Evolutionary conservation across 1,139 yeast species (phyloP), one percentile per base, ranked within the genome.

Genomic region (Yamadazyma oceani): DNA sequence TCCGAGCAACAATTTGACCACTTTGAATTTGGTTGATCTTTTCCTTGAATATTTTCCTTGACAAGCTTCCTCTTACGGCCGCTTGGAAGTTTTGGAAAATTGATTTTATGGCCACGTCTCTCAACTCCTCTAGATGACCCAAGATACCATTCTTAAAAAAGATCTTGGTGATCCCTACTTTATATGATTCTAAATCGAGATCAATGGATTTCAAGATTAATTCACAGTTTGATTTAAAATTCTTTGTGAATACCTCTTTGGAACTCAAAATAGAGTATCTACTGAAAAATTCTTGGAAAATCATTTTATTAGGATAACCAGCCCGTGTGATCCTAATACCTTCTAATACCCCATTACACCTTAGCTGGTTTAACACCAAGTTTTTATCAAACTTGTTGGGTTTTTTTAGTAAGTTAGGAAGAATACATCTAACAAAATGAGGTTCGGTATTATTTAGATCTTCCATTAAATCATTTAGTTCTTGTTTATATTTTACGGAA

Each of bases 281-380:
- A 37, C 68, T 74, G 41, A 77, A 78, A 61, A 94, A 92, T 39
- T 88, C 95, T 32, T 81, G 77, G 59, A 90, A 92, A 34, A 83
- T 78, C 57, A 92, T 78, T 48, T 97, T 77, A 60, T 94, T 94
- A 1, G 99, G 98, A 57, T 85, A 94, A 3, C 99, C 99, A 12
- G 96, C 90, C 48, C 99, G 75, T 0, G 97, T 96, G 45, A 94
- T 92, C 61, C 98, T 75, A 31, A 94, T 94, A 46, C 99, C 99
- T 68, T 94, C 99, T 35, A 94, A 66, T 11, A 94, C 99, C 74
- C 99, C 99, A 57, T 94, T 94, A 58, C 97, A 94, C 45, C 97
- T 74, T 43, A 94, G 71, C 62, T 94, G 99, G 43, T 86, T 92
- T 36, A 92, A 67, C 3, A 94, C 96, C 28, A 94, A 66, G 22